phyloP scores from a whole-genome alignment of 306 rosid species.

The Cajanus cajan region DNA sequence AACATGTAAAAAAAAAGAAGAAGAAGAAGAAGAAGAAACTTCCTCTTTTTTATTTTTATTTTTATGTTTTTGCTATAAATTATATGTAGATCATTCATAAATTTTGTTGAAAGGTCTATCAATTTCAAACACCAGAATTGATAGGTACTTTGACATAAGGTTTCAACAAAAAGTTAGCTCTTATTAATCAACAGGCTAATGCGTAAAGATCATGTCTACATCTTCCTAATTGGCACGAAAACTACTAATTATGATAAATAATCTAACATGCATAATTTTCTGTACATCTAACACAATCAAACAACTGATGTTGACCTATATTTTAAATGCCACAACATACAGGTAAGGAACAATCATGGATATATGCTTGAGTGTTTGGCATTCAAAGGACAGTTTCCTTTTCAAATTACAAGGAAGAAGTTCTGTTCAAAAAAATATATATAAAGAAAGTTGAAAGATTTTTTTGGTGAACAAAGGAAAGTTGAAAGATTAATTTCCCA shows the following conservation, averaged over 20 bases:
- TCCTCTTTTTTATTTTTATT: not conserved
- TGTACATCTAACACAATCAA: slow-evolving; percentile 19
- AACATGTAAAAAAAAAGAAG: not conserved
- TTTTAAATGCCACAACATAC: not conserved
- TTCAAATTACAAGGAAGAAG: not conserved
- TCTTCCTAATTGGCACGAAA: slow-evolving; percentile 29
- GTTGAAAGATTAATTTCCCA: not conserved
- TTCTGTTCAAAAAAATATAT: not conserved
- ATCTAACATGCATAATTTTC: slow-evolving; percentile 8
- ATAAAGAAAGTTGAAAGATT: not conserved
- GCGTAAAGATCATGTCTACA: not conserved
- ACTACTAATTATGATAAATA: slow-evolving; percentile 28
- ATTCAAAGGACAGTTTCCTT: not conserved
- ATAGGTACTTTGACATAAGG: slow-evolving; percentile 32
- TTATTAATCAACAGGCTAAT: not conserved
- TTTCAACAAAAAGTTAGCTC: slow-evolving; percentile 26
- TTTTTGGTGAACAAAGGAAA: not conserved
- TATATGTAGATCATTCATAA: not conserved
- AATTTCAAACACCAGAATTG: slow-evolving; percentile 25
- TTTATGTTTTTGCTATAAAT: not conserved
- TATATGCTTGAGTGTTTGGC: not conserved
- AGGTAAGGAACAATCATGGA: not conserved
- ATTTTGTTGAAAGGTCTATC: slow-evolving; percentile 5
- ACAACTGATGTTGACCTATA: slow-evolving; percentile 6
- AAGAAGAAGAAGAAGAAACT: no score